These are phyloP conservation scores for Syzygium jambos DNA, from an alignment of 345 rosid species.

Conservation along the genomic window DNA sequence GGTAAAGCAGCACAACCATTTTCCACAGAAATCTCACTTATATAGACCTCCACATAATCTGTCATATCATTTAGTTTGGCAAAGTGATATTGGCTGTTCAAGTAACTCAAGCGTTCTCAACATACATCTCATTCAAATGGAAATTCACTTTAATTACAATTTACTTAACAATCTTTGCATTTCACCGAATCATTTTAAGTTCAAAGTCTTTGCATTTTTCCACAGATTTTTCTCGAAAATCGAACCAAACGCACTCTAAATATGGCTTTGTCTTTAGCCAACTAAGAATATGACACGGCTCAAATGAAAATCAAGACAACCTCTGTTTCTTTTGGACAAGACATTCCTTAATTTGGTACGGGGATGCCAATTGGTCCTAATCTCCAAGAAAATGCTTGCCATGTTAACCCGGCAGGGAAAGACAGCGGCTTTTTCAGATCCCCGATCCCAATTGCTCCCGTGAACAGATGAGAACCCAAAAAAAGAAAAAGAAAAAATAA, in stretches of 20 bases:
- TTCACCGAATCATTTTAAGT: too few species aligned
- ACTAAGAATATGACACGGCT: neutral
- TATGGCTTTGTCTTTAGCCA: neutral
- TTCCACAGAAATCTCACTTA: neutral
- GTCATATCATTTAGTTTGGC: neutral
- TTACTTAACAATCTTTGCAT: too few species aligned
- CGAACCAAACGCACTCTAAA: neutral
- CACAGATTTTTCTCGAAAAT: too few species aligned
- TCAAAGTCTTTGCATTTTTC: too few species aligned
- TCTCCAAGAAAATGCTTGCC: neutral
- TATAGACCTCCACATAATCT: neutral
- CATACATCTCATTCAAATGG: neutral
- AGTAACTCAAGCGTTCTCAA: neutral
- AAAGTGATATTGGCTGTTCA: neutral
- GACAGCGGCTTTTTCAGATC: neutral
- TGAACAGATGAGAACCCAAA: neutral
- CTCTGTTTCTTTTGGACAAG: neutral
- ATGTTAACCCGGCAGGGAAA: neutral
- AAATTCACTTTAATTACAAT: neutral
- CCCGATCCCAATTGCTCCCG: neutral
- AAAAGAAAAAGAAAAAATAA: neutral
- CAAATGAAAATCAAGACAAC: neutral
- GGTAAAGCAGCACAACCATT: neutral
- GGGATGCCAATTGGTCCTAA: neutral
- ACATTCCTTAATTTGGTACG: neutral